Evolutionary conservation across 805 yeast species (phyloP).

Genomic region (Lipomyces yamadae): DNA sequence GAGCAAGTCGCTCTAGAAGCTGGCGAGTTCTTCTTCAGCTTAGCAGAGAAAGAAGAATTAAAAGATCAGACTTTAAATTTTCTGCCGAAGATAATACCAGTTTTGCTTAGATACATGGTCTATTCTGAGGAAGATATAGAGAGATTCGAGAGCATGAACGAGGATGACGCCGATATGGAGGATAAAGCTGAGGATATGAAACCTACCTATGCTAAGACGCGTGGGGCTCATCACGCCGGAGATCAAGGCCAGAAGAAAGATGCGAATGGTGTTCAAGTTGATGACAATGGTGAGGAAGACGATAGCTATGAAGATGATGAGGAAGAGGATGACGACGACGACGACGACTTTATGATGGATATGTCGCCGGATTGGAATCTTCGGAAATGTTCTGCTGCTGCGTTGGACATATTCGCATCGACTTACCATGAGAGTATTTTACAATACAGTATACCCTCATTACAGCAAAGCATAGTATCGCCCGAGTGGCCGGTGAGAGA

Average conservation of each 20-base stretch:
- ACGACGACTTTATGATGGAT: slow-evolving; percentile 53
- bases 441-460: slow-evolving; percentile 68
- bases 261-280: slow-evolving; percentile 26
- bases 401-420: slow-evolving; percentile 79
- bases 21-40: slow-evolving; percentile 82
- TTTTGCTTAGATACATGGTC: slow-evolving; percentile 78
- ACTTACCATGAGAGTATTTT: slow-evolving; percentile 70
- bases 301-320: slow-evolving; percentile 62
- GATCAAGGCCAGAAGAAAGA: slow-evolving; percentile 34
- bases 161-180: slow-evolving; percentile 74
- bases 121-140: slow-evolving; percentile 82
- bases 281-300: slow-evolving; percentile 48
- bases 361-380: slow-evolving; percentile 75
- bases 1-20: slow-evolving; percentile 88
- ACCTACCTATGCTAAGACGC: slow-evolving; percentile 76
- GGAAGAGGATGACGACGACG: slow-evolving; percentile 75
- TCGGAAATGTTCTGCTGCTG: slow-evolving; percentile 93
- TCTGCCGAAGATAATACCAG: slow-evolving; percentile 72
- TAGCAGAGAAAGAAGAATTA: slow-evolving; percentile 66
- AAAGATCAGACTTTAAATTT: slow-evolving; percentile 56
- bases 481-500: slow-evolving; percentile 88
- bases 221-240: slow-evolving; percentile 48
- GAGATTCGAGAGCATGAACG: slow-evolving; percentile 65
- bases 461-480: slow-evolving; percentile 71
- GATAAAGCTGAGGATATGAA: slow-evolving; percentile 87